Conservation (phyloP, 352 stramenopile species). For the Phytophthora idaei region DNA sequence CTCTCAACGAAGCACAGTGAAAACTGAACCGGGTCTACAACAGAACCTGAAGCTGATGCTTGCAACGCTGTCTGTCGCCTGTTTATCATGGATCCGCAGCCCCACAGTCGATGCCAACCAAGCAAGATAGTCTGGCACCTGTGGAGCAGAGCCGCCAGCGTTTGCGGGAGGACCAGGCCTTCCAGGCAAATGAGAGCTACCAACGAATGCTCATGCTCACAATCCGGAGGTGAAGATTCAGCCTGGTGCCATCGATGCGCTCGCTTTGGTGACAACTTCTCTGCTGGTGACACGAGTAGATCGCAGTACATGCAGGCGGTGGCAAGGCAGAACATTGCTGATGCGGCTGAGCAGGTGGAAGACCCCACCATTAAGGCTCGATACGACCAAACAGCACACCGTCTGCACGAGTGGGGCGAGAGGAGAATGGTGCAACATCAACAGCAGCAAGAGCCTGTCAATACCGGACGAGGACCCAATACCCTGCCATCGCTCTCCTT, state of each 20-base stretch:
- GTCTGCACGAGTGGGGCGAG: slow-evolving; percentile 43
- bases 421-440: slow-evolving; percentile 34
- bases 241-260: slow-evolving; percentile 20
- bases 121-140: slow-evolving; percentile 20
- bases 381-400: slow-evolving; percentile 34
- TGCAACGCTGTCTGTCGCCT: slow-evolving; percentile 18
- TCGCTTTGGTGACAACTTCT: slow-evolving; percentile 21
- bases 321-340: slow-evolving; percentile 34
- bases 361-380: slow-evolving; percentile 31
- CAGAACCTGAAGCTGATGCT: slow-evolving; percentile 39
- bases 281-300: slow-evolving; percentile 8
- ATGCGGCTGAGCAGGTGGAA: slow-evolving; percentile 24
- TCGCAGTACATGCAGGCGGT: slow-evolving; percentile 31
- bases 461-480: slow-evolving; percentile 1
- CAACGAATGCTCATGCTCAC: slow-evolving; percentile 38
- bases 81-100: slow-evolving; percentile 6
- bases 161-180: slow-evolving; percentile 39
- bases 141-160: slow-evolving; percentile 34
- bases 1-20: neutral
- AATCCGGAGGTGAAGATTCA: slow-evolving; percentile 9
- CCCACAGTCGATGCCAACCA: slow-evolving; percentile 9
- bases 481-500: slow-evolving; percentile 19
- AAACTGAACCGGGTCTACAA: slow-evolving; percentile 17
- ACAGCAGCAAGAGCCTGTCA: slow-evolving; percentile 5
- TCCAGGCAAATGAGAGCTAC: slow-evolving; percentile 32